Conservation (phyloP, 345 rosid genomes). For the Lepidium africanum region DNA sequence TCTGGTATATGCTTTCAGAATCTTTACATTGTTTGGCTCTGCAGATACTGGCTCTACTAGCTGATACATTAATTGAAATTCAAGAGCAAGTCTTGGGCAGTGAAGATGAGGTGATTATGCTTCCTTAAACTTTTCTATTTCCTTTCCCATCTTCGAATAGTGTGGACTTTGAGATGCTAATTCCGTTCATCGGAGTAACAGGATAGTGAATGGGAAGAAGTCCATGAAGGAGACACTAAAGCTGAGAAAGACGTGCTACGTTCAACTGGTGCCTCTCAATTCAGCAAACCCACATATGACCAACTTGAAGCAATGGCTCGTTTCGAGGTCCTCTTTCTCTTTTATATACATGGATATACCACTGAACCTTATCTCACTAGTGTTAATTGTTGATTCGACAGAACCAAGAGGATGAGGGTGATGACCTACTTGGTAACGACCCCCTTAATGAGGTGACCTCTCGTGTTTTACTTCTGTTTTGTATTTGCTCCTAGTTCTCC, state of each 20-base stretch:
- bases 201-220: slow-evolving; percentile 93
- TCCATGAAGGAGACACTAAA: slow-evolving; percentile 45
- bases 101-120: slow-evolving; percentile 56
- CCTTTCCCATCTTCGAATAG: background rate
- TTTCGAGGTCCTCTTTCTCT: slow-evolving; percentile 40
- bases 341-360: background rate
- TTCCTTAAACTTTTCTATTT: background rate
- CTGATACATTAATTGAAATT: slow-evolving; percentile 74
- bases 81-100: slow-evolving; percentile 58
- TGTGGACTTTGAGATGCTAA: slow-evolving; percentile 1
- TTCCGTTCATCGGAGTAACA: slow-evolving; percentile 17
- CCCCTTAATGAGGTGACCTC: slow-evolving; percentile 66
- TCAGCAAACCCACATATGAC: slow-evolving; percentile 54
- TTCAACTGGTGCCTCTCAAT: slow-evolving; percentile 39
- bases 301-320: slow-evolving; percentile 82
- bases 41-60: slow-evolving; percentile 74
- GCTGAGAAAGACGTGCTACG: slow-evolving; percentile 38
- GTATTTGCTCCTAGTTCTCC: background rate
- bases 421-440: slow-evolving; percentile 40
- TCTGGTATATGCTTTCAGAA: slow-evolving; percentile 5
- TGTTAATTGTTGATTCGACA: slow-evolving; percentile 15
- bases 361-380: slow-evolving; percentile 1
- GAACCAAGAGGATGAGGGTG: slow-evolving; percentile 57
- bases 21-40: background rate
- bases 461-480: background rate